A percentile compares a stretch with the other conserved stretches of the same genome.
phyloP scores from a whole-genome alignment of 495 filamentous ascomycete genomes.

The Daldinia bambusicola region DNA sequence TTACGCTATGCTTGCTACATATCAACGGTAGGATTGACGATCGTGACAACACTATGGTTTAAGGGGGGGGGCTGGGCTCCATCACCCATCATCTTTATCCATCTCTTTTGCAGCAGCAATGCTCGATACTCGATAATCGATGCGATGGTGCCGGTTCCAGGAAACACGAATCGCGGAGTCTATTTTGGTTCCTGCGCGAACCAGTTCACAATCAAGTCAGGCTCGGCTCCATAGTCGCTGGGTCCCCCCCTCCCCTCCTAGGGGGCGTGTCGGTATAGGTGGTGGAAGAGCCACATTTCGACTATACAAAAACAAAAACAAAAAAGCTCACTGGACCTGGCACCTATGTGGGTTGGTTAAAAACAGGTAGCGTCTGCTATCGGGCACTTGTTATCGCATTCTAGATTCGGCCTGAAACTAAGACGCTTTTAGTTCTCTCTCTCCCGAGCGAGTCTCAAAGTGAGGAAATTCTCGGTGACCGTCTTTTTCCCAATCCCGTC shows the following conservation, averaged over 20 bases:
- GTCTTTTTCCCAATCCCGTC: constrained; percentile 2
- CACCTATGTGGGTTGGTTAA: background rate
- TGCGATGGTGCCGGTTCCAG: background rate
- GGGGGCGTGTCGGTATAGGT: constrained; percentile 20
- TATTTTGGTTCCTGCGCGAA: constrained; percentile 21
- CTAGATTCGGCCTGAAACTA: constrained; percentile 26
- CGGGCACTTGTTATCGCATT: constrained; percentile 19
- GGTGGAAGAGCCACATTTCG: background rate
- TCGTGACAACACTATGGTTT: constrained; percentile 8
- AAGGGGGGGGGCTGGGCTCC: background rate
- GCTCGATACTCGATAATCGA: background rate
- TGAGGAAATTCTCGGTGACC: constrained; percentile 23
- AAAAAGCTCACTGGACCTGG: background rate
- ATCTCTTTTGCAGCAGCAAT: background rate
- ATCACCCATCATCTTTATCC: background rate
- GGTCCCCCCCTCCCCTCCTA: background rate
- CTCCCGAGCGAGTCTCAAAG: too few relatives aligned
- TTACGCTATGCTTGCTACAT: background rate
- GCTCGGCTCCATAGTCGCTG: constrained; percentile 9
- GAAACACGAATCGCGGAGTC: constrained; percentile 16
- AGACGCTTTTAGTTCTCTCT: background rate
- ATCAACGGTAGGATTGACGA: constrained; percentile 8
- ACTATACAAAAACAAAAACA: background rate
- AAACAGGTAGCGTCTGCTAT: background rate
- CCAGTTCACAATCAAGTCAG: constrained; percentile 7